phyloP scores from a whole-genome alignment of 1,139 yeast genomes.

The Protomyces inundatus region DNA sequence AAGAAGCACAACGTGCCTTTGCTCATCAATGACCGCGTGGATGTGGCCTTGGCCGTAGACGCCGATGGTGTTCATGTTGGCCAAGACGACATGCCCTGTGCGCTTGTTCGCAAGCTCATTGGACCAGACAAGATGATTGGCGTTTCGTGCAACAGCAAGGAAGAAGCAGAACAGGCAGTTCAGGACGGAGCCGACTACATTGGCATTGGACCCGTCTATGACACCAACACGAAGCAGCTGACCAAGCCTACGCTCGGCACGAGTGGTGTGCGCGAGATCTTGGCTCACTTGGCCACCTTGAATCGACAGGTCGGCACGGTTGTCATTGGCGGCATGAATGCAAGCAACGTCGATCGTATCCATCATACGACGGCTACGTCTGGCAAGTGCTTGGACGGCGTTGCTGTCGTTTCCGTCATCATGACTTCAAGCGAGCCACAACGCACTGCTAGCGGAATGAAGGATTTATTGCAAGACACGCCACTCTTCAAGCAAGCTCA shows the following conservation, averaged over 20 bases:
- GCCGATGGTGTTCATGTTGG: constrained; percentile 96
- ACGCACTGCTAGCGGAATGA: constrained; percentile 46
- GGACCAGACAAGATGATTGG: constrained; percentile 78
- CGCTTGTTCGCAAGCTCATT: constrained; percentile 54
- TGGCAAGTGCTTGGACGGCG: constrained; percentile 60
- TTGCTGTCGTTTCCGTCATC: constrained; percentile 80
- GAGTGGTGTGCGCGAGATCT: constrained; percentile 55
- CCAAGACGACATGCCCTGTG: constrained; percentile 73
- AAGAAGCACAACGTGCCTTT: constrained; percentile 59
- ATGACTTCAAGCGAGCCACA: constrained; percentile 64
- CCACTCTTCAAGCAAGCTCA: constrained; percentile 31
- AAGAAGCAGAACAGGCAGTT: constrained; percentile 57
- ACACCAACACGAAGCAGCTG: constrained; percentile 64
- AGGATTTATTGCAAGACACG: constrained; percentile 30
- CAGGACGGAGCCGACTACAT: constrained; percentile 65
- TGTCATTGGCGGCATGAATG: constrained; percentile 83
- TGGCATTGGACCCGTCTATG: constrained; percentile 79
- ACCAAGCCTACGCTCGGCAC: constrained; percentile 58
- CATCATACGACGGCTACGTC: constrained; percentile 48
- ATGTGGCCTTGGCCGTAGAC: constrained; percentile 80
- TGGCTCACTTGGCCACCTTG: constrained; percentile 38
- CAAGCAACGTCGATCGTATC: constrained; percentile 56
- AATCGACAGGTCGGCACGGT: constrained; percentile 45
- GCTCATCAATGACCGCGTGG: constrained; percentile 81
- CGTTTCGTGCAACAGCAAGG: constrained; percentile 59